Conservation (phyloP, 345 rosid genomes). For the Punica granatum region DNA sequence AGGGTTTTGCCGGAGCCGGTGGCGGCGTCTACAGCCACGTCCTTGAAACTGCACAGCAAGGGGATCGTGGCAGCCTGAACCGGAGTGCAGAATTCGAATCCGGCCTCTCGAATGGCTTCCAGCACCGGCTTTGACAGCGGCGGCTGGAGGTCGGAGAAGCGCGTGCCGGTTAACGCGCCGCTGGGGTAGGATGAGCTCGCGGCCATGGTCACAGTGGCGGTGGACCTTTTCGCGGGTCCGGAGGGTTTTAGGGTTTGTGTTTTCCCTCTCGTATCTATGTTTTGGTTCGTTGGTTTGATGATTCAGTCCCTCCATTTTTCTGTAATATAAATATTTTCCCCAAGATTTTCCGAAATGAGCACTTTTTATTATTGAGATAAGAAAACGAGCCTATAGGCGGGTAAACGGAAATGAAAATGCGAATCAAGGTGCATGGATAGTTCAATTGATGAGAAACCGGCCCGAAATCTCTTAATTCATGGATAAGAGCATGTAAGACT, state of each 20-base stretch:
- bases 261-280: not conserved
- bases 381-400: too few species aligned
- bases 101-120: constrained; percentile 37
- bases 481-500: too few species aligned
- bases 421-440: too few species aligned
- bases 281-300: not conserved
- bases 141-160: constrained; percentile 76
- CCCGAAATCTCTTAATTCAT: too few species aligned
- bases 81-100: constrained; percentile 82
- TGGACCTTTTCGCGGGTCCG: not conserved
- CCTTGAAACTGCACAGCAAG: constrained; percentile 72
- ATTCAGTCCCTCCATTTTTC: not conserved
- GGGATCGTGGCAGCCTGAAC: constrained; percentile 91
- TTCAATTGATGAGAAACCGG: too few species aligned
- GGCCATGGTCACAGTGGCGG: not conserved
- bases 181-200: constrained; percentile 21
- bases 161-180: constrained; percentile 49
- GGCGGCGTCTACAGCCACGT: constrained; percentile 91
- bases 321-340: too few species aligned
- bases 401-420: too few species aligned
- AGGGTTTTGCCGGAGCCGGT: constrained; percentile 94
- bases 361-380: too few species aligned
- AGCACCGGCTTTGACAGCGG: constrained; percentile 51
- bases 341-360: too few species aligned
- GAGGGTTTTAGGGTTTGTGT: constrained; percentile 6